Base-by-base conservation (phyloP, 148 eudicot species). In the Spergularia bocconei region DNA sequence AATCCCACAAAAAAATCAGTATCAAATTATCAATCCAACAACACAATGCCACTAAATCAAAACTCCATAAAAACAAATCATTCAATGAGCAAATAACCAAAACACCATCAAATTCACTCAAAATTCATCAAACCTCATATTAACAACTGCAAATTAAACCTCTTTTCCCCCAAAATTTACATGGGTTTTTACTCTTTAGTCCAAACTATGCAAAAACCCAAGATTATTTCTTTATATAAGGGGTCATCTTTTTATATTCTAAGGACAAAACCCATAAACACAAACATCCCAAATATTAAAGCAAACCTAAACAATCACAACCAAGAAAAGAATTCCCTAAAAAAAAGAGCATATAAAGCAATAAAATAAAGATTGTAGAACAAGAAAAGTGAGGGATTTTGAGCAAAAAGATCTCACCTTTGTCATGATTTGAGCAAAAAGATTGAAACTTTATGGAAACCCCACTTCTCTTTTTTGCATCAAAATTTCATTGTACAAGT, bases 401-500 rank as follows among this genome's bases (percentile, higher is more conserved):
- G 36, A 29, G 50, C 17, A 19, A 73, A 70, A 80, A 80, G 76
- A 75, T 76, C 76, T 80, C 62, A 80, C 83, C 83, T 80, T 74
- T 74, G 25, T 71, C 54, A 48, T 65, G 72, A 72, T 74, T 68
- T 52, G 70, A n/a, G 56, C 16, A 74, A 79, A 79, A 75, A 75
- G 76, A 80, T 79, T 74, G 56, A 69, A 63, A 63, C 66, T 55
- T 61, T 60, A 7, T 5, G n/a, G 20, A 72, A 71, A 79, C 69
- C 77, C 77, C 81, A 79, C 75, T 16, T 60, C 7, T 38, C 2
- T 57, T 39, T 74, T 13, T 44, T 54, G 67, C 51, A 33, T 23
- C 20, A 41, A 23, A 29, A 29, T 29, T 21, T 16, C 7, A 8
- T 54, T 17, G 23, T 14, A 16, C 44, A 23, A 16, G 33, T 23